Evolutionary conservation across 495 filamentous ascomycete genomes (phyloP), one percentile per base, ranked within the genome.

Genomic region (Penicillium odoratum): DNA sequence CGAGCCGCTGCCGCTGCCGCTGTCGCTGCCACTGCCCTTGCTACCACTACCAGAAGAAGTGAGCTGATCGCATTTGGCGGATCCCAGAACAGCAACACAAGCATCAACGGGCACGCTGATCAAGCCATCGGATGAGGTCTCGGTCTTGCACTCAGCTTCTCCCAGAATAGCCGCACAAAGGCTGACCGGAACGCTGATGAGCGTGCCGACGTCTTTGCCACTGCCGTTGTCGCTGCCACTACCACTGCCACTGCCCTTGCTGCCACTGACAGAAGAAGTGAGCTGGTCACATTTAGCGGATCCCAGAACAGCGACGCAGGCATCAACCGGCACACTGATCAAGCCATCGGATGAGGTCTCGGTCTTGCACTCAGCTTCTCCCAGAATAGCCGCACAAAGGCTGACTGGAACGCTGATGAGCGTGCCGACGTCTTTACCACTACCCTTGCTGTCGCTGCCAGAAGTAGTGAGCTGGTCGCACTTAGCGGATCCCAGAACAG

Each of bases 11-110:
- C 52, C 48, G 42, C 34, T 47, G 45, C 26, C 16, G 57, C 33
- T 36, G 9, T 3, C 8, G 9, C 33, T 36, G 50, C 16, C 29
- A 16, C 18, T 15, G 8, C 28, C 34, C 69, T 69, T 56, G 18
- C 55, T 42, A 34, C 52, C 44, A 36, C 34, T 44, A 45, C 26
- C 15, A 55, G 59, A 54, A 15, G 61, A 51, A 45, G 66, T 58
- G 38, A 34, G 62, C 53, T 71, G 69, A 42, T 71, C 58, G 54
- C 69, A 71, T 59, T 69, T 68, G 60, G 62, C 67, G 34, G 68
- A 33, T 25, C 69, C 69, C 16, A 71, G 62, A 43, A 48, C 69
- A 52, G 62, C 67, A 21, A 68, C 7, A 31, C 69, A 71, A 13
- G 40, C 58, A 42, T 68, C 58, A 7, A 71, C 44, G 38, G 69